Evolutionary conservation across 768 basidiomycete species (phyloP), one percentile per base, ranked within the genome.

Genomic region (Cubamyces sp.): DNA sequence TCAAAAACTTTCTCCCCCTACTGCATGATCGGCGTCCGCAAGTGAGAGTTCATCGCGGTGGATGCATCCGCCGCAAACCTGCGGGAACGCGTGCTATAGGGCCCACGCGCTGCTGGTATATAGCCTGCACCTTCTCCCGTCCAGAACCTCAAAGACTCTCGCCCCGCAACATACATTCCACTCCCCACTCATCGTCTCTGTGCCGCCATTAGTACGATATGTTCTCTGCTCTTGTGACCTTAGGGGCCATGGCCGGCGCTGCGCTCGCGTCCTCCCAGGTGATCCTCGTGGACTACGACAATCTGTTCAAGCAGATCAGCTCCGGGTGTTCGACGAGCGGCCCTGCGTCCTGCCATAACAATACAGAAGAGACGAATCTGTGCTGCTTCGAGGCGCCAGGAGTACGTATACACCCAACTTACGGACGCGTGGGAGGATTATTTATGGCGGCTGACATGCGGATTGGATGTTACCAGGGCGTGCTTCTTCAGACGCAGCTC

Each of bases 351-450:
- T 90, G 88, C 72, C 79, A 81, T 51, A 84, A 82, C 62, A 76
- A 79, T 0, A 74, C 83, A 0, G 55, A 71, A 0, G 77, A 81
- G 48, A 73, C 78, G 1, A 70, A 77, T 53, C 53, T 69, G 7
- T 91, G 89, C 70, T 91, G 90, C 70, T 86, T 85, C 61, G 87
- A 67, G 56, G 60, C 77, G 23, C 87, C 88, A 18, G 83, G 87
- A 61, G 87, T 90, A 68, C 55, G 84, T 77, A 43, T 12, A n/a
- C 28, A 30, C 28, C 28, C 28, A 3, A 30, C 28, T 30, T 30
- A 30, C 28, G 8, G 28, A 8, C 8, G 28, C 28, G 8, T 8
- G 28, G 8, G 28, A 8, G 28, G 28, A 30, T 30, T 30, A 30
- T 30, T 3, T 30, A 3, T 3, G n/a, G n/a, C n/a, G 8, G 28